Percentiles rank a stretch among this genome's conserved stretches.
Conservation (phyloP, 352 stramenopile genomes). For the Phytophthora pseudosyringae region DNA sequence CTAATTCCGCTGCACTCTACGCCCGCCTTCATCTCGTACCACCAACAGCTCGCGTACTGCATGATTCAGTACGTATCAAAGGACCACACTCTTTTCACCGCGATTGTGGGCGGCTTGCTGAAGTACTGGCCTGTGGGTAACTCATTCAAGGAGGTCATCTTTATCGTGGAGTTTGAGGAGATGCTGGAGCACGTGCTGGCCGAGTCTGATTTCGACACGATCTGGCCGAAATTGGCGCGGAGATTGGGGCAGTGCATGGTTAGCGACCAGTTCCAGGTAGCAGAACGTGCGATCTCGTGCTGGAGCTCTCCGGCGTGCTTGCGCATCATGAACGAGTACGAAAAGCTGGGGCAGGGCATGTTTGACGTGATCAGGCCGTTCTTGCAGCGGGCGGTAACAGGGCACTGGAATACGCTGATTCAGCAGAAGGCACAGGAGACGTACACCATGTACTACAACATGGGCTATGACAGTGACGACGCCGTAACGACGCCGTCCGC, state of each 20-base stretch:
- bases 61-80: slow-evolving; percentile 93
- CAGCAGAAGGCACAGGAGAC: slow-evolving; percentile 87
- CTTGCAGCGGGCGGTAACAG: slow-evolving; percentile 52
- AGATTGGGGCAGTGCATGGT: slow-evolving; percentile 81
- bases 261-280: slow-evolving; percentile 87
- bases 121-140: slow-evolving; percentile 90
- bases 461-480: slow-evolving; percentile 87
- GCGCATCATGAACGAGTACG: slow-evolving; percentile 91
- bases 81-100: slow-evolving; percentile 85
- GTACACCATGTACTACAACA: slow-evolving; percentile 91
- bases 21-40: slow-evolving; percentile 87
- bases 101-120: slow-evolving; percentile 79
- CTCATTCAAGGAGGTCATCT: slow-evolving; percentile 90
- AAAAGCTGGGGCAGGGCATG: slow-evolving; percentile 85
- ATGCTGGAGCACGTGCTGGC: slow-evolving; percentile 88
- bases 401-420: slow-evolving; percentile 87
- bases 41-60: slow-evolving; percentile 89
- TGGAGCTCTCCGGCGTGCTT: slow-evolving; percentile 83
- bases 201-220: slow-evolving; percentile 77
- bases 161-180: slow-evolving; percentile 91
- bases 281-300: slow-evolving; percentile 83
- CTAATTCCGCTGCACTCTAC: slow-evolving; percentile 88
- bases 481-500: slow-evolving; percentile 33
- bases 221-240: slow-evolving; percentile 61
- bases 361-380: slow-evolving; percentile 85